These are phyloP conservation scores for Mitragyna speciosa DNA, from an alignment of 257 asterid species.

Conservation along the genomic window DNA sequence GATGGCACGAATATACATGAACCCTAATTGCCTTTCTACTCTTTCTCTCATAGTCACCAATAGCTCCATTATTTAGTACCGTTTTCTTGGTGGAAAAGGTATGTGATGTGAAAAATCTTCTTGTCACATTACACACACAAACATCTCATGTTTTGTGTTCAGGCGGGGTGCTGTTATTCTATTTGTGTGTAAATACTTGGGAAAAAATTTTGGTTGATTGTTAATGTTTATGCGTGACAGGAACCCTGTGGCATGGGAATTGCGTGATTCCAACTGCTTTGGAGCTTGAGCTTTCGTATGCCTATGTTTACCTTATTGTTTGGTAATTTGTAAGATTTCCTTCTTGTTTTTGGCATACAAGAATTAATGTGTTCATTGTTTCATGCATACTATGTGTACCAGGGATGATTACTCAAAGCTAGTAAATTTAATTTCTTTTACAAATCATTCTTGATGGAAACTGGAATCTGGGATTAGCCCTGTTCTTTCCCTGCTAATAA, in stretches of 20 bases:
- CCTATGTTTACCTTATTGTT: conserved; percentile 7
- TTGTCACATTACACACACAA: not conserved
- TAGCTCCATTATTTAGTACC: not conserved
- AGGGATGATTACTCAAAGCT: not conserved
- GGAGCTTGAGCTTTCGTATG: conserved; percentile 14
- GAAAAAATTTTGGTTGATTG: not conserved
- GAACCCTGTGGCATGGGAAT: conserved; percentile 10
- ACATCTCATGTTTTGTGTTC: not conserved
- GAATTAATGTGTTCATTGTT: not conserved
- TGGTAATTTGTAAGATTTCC: not conserved
- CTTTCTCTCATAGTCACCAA: not conserved
- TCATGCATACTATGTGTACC: not conserved
- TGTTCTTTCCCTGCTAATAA: not conserved
- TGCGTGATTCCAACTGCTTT: conserved; percentile 19
- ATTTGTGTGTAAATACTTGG: not conserved
- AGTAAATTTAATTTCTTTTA: not conserved
- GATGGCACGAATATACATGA: conserved; percentile 15
- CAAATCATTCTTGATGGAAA: not conserved
- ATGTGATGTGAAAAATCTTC: not conserved
- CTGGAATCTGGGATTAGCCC: conserved; percentile 4
- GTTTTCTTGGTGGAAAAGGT: conserved; percentile 11
- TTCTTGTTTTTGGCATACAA: not conserved
- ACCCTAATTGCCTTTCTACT: conserved; percentile 13
- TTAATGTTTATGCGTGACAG: conserved; percentile 2
- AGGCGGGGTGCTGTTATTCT: conserved; percentile 1